Percentiles rank a stretch among this genome's conserved stretches.
phyloP scores from a whole-genome alignment of 805 yeast species.

The Osmozyma mogii region DNA sequence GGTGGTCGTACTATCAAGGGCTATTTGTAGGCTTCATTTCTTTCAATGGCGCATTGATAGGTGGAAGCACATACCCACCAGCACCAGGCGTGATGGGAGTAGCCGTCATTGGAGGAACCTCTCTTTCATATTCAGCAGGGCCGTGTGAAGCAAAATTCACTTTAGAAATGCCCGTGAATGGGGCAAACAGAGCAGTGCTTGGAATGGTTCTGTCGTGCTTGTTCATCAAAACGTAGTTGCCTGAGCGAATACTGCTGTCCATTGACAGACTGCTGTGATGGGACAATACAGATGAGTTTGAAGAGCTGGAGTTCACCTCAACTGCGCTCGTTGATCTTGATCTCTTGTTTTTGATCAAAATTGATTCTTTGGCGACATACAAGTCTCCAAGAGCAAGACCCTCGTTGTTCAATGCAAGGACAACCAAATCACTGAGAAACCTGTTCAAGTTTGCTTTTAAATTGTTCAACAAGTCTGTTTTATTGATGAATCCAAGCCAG shows the following conservation, averaged over 20 bases:
- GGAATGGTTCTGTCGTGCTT: too few species aligned
- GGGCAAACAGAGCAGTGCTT: too few species aligned
- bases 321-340: slow-evolving; percentile 6
- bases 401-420: slow-evolving; percentile 6
- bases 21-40: too few species aligned
- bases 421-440: slow-evolving; percentile 8
- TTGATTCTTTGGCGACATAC: slow-evolving; percentile 4
- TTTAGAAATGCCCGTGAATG: too few species aligned
- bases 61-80: too few species aligned
- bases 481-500: slow-evolving; percentile 16
- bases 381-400: slow-evolving; percentile 2
- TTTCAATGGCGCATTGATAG: too few species aligned
- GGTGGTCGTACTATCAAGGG: too few species aligned
- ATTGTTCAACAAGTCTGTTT: slow-evolving; percentile 4
- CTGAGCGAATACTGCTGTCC: too few species aligned
- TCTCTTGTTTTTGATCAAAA: slow-evolving; percentile 4
- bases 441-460: slow-evolving; percentile 12
- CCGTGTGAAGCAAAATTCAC: too few species aligned
- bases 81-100: too few species aligned
- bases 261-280: neutral
- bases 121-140: too few species aligned
- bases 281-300: slow-evolving; percentile 1
- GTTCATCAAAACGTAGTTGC: slow-evolving; percentile 2
- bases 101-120: too few species aligned
- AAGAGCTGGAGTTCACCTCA: slow-evolving; percentile 1